phyloP scores from a whole-genome alignment of 768 basidiomycete species.

The Tulasnella sp. region DNA sequence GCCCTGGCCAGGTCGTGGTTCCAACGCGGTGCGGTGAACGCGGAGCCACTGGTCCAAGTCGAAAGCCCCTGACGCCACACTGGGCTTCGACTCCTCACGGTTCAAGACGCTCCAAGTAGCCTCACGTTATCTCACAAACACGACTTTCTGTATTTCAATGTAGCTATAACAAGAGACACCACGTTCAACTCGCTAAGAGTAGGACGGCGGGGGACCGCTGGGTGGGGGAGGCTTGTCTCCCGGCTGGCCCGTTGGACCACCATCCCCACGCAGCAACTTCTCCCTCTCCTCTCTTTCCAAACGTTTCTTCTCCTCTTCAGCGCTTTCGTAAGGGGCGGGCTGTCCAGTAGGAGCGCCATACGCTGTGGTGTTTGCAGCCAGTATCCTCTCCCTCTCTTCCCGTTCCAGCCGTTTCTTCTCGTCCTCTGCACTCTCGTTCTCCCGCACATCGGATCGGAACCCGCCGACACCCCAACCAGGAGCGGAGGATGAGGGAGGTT shows the following conservation, averaged over 20 bases:
- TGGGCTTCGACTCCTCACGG: background rate
- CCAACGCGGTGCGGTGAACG: conserved; percentile 5
- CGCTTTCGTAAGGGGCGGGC: conserved; percentile 52
- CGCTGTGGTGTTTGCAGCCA: conserved; percentile 28
- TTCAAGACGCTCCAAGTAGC: background rate
- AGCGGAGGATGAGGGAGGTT: conserved; percentile 13
- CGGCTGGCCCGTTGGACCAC: conserved; percentile 5
- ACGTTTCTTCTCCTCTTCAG: conserved; percentile 70
- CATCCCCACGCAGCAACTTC: conserved; percentile 46
- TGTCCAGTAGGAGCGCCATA: conserved; percentile 40
- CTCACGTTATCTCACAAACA: background rate
- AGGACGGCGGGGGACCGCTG: conserved; percentile 2
- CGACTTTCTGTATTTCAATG: background rate
- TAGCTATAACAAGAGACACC: background rate
- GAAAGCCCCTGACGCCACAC: conserved; percentile 4
- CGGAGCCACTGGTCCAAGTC: conserved; percentile 12
- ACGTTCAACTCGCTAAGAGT: background rate
- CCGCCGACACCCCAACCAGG: conserved; percentile 16
- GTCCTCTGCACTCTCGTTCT: conserved; percentile 29
- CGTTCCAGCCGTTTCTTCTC: conserved; percentile 33
- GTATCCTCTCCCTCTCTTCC: conserved; percentile 15
- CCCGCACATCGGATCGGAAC: conserved; percentile 34
- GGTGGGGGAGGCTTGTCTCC: conserved; percentile 2
- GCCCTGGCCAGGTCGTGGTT: background rate
- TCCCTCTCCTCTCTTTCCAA: conserved; percentile 70